Conservation (phyloP, 1,284 basidiomycete genomes). For the Xerocomus cyaneibrunnescens region DNA sequence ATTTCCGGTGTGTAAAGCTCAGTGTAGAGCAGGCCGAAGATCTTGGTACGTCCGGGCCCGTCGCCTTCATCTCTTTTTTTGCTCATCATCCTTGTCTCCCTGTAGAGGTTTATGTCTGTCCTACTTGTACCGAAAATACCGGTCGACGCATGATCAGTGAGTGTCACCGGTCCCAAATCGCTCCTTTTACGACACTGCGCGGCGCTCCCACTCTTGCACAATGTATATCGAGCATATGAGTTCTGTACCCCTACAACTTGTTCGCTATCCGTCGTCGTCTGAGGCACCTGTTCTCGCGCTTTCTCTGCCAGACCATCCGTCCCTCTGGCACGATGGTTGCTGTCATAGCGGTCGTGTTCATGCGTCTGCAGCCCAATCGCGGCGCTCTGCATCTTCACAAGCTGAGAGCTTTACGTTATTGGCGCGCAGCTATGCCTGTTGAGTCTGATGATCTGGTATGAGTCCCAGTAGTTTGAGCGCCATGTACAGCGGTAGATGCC, state of each 20-base stretch:
- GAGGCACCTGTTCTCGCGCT: constrained; percentile 32
- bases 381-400: constrained; percentile 31
- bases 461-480: constrained; percentile 32
- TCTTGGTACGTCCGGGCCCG: constrained; percentile 56
- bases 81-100: constrained; percentile 11
- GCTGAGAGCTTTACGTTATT: constrained; percentile 38
- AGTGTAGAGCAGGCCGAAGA: constrained; percentile 65
- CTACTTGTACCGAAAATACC: constrained; percentile 61
- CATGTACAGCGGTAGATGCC: constrained; percentile 29
- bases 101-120: constrained; percentile 71
- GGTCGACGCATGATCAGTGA: constrained; percentile 75
- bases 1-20: constrained; percentile 68
- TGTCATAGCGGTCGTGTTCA: constrained; percentile 36
- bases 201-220: constrained; percentile 35
- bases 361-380: constrained; percentile 25
- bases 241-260: constrained; percentile 37
- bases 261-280: constrained; percentile 36
- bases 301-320: constrained; percentile 37
- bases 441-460: constrained; percentile 40
- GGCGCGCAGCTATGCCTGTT: constrained; percentile 37
- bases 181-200: constrained; percentile 39
- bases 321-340: constrained; percentile 33
- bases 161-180: constrained; percentile 47
- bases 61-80: constrained; percentile 12
- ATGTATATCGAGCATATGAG: constrained; percentile 40